Evolutionary conservation across 169 alveolate species (phyloP).

Genomic region (Eimeria sp.): DNA sequence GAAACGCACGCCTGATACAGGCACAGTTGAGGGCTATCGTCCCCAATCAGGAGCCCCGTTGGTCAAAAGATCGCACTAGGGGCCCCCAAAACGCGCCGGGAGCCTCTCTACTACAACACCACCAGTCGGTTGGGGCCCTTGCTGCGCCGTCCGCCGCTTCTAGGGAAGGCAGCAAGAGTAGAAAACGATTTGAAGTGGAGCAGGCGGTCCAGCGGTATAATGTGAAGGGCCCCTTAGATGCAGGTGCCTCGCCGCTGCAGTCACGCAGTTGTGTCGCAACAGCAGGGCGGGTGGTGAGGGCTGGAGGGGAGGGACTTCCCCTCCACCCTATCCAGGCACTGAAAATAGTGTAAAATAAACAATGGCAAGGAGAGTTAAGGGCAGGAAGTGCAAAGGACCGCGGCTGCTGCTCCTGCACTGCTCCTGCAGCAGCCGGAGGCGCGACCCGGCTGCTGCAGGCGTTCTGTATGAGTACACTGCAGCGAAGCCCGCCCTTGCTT

Average conservation of each 20-base stretch:
- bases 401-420: slow-evolving; percentile 68
- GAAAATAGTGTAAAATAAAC: slow-evolving; percentile 40
- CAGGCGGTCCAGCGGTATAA: neutral
- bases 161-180: neutral
- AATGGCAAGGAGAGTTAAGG: neutral
- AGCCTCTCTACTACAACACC: neutral
- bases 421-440: slow-evolving; percentile 73
- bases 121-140: slow-evolving; percentile 26
- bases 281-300: slow-evolving; percentile 37
- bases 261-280: slow-evolving; percentile 64
- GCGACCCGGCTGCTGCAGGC: slow-evolving; percentile 72
- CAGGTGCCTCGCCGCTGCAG: slow-evolving; percentile 18
- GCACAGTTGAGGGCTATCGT: neutral
- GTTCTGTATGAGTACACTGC: slow-evolving; percentile 32
- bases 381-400: slow-evolving; percentile 60
- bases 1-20: neutral
- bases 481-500: slow-evolving; percentile 43
- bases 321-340: slow-evolving; percentile 5
- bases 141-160: slow-evolving; percentile 35
- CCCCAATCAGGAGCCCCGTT: neutral
- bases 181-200: neutral
- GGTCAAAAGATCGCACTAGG: neutral
- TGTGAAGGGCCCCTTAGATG: slow-evolving; percentile 3
- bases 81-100: slow-evolving; percentile 14
- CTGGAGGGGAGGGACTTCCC: slow-evolving; percentile 5